Conservation (phyloP, 768 basidiomycete genomes). For the Tulasnella calospora region DNA sequence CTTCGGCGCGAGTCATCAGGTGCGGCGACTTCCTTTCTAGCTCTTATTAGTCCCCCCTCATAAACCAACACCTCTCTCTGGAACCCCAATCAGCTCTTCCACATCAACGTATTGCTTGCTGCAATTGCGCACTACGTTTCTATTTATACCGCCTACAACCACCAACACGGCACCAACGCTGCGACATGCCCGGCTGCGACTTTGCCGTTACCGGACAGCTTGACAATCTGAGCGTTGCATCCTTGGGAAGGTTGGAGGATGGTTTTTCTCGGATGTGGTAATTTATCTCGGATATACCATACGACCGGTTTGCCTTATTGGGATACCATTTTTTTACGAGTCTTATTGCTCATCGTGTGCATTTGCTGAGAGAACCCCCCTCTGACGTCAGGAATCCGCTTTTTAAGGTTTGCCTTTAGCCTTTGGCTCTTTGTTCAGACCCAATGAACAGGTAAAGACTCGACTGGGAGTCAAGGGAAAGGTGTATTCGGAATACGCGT, state of each 20-base stretch:
- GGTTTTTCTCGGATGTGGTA: background rate
- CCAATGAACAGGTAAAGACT: background rate
- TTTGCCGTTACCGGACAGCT: background rate
- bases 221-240: background rate
- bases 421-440: background rate
- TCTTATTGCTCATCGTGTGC: too few relatives aligned
- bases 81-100: constrained; percentile 63
- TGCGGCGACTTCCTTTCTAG: background rate
- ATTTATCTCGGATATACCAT: background rate
- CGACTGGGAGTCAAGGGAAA: background rate
- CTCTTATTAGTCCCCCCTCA: too few relatives aligned
- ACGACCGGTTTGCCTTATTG: background rate
- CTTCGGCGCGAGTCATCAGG: constrained; percentile 64
- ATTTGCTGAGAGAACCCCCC: too few relatives aligned
- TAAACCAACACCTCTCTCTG: background rate
- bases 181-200: constrained; percentile 13
- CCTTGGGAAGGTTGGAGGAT: background rate
- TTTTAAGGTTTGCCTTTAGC: background rate
- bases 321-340: too few relatives aligned
- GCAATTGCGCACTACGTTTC: constrained; percentile 61
- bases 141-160: constrained; percentile 53
- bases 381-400: too few relatives aligned
- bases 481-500: background rate
- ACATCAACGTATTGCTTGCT: constrained; percentile 68
- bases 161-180: constrained; percentile 45